These are phyloP conservation scores for Cordyceps fumosorosea DNA, from an alignment of 2,329 filamentous ascomycete genomes.

Conservation along the genomic window DNA sequence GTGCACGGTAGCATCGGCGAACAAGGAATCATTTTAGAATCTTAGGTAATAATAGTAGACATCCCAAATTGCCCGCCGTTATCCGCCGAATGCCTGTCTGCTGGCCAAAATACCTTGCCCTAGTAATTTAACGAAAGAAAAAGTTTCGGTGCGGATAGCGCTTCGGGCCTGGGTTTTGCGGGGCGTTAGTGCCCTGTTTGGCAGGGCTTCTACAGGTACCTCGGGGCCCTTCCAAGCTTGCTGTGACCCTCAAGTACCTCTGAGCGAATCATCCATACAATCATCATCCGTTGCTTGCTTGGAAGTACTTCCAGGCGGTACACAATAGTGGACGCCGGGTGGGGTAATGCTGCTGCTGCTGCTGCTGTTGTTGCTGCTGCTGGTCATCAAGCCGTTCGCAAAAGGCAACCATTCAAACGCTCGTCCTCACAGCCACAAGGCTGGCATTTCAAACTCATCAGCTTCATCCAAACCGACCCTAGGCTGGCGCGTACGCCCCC, in stretches of 20 bases:
- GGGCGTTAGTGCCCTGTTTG: neutral
- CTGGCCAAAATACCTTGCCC: neutral
- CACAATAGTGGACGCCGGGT: too few species aligned
- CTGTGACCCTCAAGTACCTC: neutral
- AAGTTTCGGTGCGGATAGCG: neutral
- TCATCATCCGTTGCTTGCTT: neutral
- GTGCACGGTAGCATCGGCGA: neutral
- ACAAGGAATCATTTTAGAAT: neutral
- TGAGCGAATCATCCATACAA: neutral
- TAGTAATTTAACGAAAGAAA: neutral
- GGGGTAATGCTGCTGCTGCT: too few species aligned
- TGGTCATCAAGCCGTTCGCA: too few species aligned
- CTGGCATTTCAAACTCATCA: neutral
- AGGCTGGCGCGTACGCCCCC: neutral
- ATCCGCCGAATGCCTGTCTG: too few species aligned
- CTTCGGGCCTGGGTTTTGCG: neutral
- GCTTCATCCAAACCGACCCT: neutral
- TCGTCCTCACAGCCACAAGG: neutral
- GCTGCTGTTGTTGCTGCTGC: neutral
- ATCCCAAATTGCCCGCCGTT: neutral
- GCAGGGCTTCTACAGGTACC: neutral
- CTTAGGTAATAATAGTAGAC: neutral
- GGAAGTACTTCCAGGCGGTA: too few species aligned
- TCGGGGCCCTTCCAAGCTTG: neutral
- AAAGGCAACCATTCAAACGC: neutral